Conservation (phyloP, 768 basidiomycete genomes). For the Mycena haematopus region DNA sequence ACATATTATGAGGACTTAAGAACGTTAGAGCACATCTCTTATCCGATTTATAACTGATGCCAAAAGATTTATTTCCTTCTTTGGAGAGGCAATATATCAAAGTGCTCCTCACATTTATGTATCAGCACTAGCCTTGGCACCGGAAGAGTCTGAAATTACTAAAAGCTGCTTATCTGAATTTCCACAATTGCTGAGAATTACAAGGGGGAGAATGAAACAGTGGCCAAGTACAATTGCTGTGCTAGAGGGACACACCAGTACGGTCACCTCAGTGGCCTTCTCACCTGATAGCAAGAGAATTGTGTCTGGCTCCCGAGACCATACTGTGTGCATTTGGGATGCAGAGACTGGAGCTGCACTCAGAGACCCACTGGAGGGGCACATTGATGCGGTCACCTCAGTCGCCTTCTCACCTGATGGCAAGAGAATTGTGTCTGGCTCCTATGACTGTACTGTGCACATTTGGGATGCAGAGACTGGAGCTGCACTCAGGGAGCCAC, state of each 20-base stretch:
- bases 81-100: neutral
- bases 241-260: neutral
- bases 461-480: neutral
- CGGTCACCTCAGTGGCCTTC: neutral
- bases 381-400: neutral
- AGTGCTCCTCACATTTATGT: slow-evolving; percentile 13
- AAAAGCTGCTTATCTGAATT: neutral
- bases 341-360: neutral
- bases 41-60: neutral
- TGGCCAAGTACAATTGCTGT: neutral
- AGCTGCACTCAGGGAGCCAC: fast-evolving
- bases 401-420: neutral
- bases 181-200: neutral
- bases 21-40: neutral
- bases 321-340: neutral
- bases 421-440: neutral
- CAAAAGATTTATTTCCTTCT: neutral
- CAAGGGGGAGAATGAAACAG: neutral
- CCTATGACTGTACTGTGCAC: neutral
- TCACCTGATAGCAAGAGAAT: slow-evolving; percentile 1
- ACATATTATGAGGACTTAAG: neutral
- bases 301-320: neutral
- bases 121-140: slow-evolving; percentile 3
- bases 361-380: no score
- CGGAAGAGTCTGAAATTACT: neutral